These are phyloP conservation scores for Fonsecaea multimorphosa DNA, from an alignment of 2,329 filamentous ascomycete species.

Conservation along the genomic window DNA sequence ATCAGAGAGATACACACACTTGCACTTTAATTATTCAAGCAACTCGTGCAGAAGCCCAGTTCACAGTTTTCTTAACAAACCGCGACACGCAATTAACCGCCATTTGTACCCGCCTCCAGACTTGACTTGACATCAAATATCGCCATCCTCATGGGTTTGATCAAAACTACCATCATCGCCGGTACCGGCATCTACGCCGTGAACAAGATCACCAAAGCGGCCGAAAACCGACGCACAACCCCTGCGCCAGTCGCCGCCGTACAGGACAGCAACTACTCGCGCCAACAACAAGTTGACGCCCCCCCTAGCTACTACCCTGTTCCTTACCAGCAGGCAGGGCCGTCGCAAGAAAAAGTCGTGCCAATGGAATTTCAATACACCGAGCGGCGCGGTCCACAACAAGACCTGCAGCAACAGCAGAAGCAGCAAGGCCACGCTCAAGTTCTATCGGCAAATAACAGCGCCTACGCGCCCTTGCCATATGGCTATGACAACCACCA, in stretches of 20 bases:
- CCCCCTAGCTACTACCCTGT: not conserved
- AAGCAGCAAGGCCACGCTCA: conserved; percentile 1
- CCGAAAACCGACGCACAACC: conserved; percentile 3
- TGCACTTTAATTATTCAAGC: not conserved
- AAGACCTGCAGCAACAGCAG: not conserved
- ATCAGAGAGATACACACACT: not conserved
- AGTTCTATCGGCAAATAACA: conserved; percentile 12
- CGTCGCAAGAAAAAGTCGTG: conserved; percentile 2
- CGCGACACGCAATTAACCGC: not conserved
- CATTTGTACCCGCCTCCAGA: not conserved
- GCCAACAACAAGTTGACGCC: conserved; percentile 19
- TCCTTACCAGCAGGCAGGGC: not conserved
- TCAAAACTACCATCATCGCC: conserved; percentile 26
- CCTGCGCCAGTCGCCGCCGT: conserved; percentile 4
- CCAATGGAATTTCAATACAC: conserved; percentile 24
- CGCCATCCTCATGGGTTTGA: conserved; percentile 21
- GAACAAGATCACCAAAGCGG: conserved; percentile 19
- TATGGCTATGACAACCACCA: conserved; percentile 2
- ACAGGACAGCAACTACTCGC: not conserved
- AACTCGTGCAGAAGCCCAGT: not conserved
- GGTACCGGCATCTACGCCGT: conserved; percentile 26
- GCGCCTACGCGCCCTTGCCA: conserved; percentile 18
- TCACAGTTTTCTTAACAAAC: not conserved
- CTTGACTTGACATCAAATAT: not conserved
- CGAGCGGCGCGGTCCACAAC: conserved; percentile 4